Percentiles rank a stretch among this genome's conserved stretches.
phyloP scores from a whole-genome alignment of 371 early-diverging fungal species.

The Mortierella polycephala region DNA sequence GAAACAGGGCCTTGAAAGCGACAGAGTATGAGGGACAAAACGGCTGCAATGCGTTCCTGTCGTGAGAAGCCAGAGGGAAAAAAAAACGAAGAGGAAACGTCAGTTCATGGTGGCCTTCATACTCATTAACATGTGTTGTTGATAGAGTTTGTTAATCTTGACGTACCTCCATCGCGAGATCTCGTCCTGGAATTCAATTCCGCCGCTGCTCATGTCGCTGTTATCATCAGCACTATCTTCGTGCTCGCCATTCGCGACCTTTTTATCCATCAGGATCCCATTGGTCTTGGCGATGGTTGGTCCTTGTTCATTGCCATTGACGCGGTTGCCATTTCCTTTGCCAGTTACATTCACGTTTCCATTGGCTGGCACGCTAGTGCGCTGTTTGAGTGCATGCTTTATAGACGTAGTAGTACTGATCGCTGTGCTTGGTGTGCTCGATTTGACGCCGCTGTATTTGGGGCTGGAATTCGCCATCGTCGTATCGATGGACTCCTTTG shows the following conservation, averaged over 20 bases:
- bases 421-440: neutral
- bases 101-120: no score
- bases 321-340: conserved; percentile 7
- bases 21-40: conserved; percentile 64
- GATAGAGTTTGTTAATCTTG: no score
- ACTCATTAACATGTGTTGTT: no score
- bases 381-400: conserved; percentile 20
- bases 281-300: conserved; percentile 9
- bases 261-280: conserved; percentile 21
- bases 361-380: conserved; percentile 5
- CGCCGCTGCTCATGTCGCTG: conserved; percentile 32
- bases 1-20: conserved; percentile 68
- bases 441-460: neutral
- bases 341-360: conserved; percentile 13
- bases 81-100: neutral
- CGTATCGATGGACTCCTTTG: neutral
- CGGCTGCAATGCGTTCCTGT: conserved; percentile 20
- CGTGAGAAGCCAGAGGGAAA: neutral
- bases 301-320: conserved; percentile 14
- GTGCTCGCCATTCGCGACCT: conserved; percentile 11
- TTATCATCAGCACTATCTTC: conserved; percentile 18
- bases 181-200: conserved; percentile 11
- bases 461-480: neutral
- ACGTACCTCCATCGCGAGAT: conserved; percentile 18
- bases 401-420: conserved; percentile 7